Evolutionary conservation across 1,284 basidiomycete species (phyloP), one percentile per base, ranked within the genome.

Genomic region (Porogramme epimiltina): DNA sequence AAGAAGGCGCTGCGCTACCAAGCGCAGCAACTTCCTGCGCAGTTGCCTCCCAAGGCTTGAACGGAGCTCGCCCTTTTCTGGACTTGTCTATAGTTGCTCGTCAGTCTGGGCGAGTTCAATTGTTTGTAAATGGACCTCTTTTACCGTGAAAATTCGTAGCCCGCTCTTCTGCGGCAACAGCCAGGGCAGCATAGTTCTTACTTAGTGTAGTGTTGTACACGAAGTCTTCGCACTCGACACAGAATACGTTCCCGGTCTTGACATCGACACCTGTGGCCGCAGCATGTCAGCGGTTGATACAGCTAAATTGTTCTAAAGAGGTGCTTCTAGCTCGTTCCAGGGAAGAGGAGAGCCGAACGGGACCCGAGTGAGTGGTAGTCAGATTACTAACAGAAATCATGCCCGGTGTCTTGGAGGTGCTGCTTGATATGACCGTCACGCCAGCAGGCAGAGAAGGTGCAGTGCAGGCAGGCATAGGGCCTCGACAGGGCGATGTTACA

Each of bases 401-500:
- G 90, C 0, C 75, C 75, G 3, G 74, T 62, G 19, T 81, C 76
- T 58, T 71, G 77, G 55, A 87, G 72, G 66, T 90, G 90, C 3
- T 66, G 69, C 5, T 71, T 65, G 39, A 81, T 73, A 65, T 87
- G 90, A 18, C 73, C 75, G 44, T 71, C 73, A 18, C 66, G 59
- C 89, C 86, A 89, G 62, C 92, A 95, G 6, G 88, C 91, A 23
- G 82, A 76, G 63, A 79, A 89, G 4, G 81, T 64, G 64, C 92
- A 95, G n/a, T 87, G 81, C 10, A 94, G 72, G 62, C 92, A 95
- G 8, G 83, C 84, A 66, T 89, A 87, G 1, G 91, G 90, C n/a
- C 89, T 75, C 3, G 82, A 71, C 19, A 92, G 73, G 0, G 82
- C 64, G 0, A 77, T 52, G 4, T 73, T 66, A 64, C 92, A 95